A percentile compares a stretch with the other conserved stretches of the same genome.
phyloP scores from a whole-genome alignment of 768 basidiomycete species.

The Kwoniella shandongensis region DNA sequence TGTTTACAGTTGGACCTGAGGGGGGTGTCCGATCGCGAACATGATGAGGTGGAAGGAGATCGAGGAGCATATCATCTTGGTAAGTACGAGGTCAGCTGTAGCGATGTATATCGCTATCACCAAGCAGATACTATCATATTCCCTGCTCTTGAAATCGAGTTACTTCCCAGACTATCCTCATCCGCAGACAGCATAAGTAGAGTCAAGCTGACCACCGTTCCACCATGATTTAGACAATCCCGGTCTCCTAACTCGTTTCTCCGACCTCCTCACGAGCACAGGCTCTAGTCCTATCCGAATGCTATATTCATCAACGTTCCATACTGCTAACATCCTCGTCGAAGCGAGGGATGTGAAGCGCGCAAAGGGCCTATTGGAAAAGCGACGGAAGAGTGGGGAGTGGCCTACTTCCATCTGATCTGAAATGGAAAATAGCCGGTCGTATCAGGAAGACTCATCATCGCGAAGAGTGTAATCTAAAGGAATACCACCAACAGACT shows the following conservation, averaged over 20 bases:
- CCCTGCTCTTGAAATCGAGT: too few species aligned
- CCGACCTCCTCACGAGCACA: slow-evolving; percentile 33
- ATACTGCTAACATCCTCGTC: slow-evolving; percentile 48
- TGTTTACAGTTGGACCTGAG: slow-evolving; percentile 46
- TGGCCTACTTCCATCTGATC: too few species aligned
- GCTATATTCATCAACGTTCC: slow-evolving; percentile 46
- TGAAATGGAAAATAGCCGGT: too few species aligned
- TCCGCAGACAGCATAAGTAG: too few species aligned
- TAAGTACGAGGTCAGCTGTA: too few species aligned
- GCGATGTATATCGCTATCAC: too few species aligned
- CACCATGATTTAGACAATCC: slow-evolving; percentile 32
- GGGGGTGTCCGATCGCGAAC: slow-evolving; percentile 17
- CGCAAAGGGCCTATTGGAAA: slow-evolving; percentile 34
- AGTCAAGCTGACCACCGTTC: slow-evolving; percentile 2
- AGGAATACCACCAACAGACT: too few species aligned
- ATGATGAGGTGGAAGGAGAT: not conserved
- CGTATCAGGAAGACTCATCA: too few species aligned
- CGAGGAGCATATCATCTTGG: slow-evolving; percentile 35
- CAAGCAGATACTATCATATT: too few species aligned
- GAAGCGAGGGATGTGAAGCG: slow-evolving; percentile 40
- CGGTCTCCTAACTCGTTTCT: slow-evolving; percentile 41
- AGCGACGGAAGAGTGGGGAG: slow-evolving; percentile 9
- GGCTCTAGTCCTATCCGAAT: slow-evolving; percentile 35
- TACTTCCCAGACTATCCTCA: too few species aligned
- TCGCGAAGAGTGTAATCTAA: too few species aligned